Conservation (phyloP, 129 eudicot species). For the Pittosporum tobira region DNA sequence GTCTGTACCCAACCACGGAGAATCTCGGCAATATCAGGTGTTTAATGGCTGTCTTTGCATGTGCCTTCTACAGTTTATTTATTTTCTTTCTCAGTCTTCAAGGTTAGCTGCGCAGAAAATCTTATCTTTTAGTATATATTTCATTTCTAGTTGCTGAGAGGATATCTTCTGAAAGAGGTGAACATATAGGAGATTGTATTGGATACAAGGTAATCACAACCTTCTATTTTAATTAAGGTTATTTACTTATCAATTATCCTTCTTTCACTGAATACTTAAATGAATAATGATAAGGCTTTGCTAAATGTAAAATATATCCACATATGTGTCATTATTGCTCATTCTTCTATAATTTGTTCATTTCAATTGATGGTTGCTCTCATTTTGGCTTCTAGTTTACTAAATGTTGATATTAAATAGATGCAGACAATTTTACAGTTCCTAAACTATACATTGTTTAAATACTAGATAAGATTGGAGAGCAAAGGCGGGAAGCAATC, state of each 20-base stretch:
- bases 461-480: slow-evolving; percentile 77
- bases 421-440: neutral
- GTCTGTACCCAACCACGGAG: slow-evolving; percentile 93
- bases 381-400: neutral
- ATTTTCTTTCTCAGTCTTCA: neutral
- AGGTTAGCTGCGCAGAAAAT: slow-evolving; percentile 6
- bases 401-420: too few relatives aligned
- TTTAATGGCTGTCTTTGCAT: slow-evolving; percentile 2
- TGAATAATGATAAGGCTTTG: neutral
- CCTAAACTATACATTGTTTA: slow-evolving; percentile 2
- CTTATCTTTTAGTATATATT: slow-evolving; percentile 9
- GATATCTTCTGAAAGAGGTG: slow-evolving; percentile 89
- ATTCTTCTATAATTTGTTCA: neutral
- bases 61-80: neutral
- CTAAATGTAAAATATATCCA: neutral
- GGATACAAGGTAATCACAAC: slow-evolving; percentile 70
- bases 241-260: neutral
- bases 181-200: slow-evolving; percentile 71
- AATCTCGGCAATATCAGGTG: slow-evolving; percentile 94
- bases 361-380: neutral
- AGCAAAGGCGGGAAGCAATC: slow-evolving; percentile 89
- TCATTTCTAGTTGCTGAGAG: slow-evolving; percentile 76
- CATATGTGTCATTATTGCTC: too few relatives aligned
- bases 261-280: neutral
- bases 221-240: neutral